Evolutionary conservation across 805 yeast species (phyloP).

Genomic region (Lachancea sp.): DNA sequence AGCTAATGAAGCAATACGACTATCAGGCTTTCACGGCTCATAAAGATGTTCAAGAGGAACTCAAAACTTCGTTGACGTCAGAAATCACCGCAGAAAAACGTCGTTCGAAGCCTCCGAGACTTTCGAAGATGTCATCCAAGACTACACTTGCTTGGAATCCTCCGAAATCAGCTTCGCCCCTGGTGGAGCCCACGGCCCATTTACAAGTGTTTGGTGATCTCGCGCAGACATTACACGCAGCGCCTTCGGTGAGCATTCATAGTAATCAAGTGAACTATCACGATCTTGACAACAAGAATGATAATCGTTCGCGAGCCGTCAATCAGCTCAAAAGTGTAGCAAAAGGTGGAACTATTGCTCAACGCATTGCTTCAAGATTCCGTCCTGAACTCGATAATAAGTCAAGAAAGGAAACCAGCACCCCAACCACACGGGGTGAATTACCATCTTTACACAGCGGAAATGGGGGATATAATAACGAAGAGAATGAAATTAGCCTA

Average conservation of each 20-base stretch:
- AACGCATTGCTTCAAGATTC: slow-evolving; percentile 19
- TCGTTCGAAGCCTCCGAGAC: neutral
- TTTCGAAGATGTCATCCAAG: neutral
- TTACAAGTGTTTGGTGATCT: slow-evolving; percentile 22
- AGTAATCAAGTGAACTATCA: neutral
- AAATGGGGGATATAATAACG: neutral
- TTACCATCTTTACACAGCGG: neutral
- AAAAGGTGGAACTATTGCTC: slow-evolving; percentile 22
- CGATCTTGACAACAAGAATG: slow-evolving; percentile 9
- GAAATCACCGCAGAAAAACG: neutral
- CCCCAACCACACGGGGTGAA: neutral
- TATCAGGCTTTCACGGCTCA: slow-evolving; percentile 39
- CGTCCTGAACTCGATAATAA: slow-evolving; percentile 14
- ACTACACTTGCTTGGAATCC: slow-evolving; percentile 21
- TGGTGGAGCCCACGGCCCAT: slow-evolving; percentile 20
- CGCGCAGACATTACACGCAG: slow-evolving; percentile 1
- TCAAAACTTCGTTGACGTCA: neutral
- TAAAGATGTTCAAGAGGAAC: neutral
- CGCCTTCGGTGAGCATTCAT: neutral
- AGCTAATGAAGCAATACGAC: slow-evolving; percentile 68
- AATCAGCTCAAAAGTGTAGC: slow-evolving; percentile 23
- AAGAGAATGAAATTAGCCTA: neutral
- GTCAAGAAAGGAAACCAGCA: neutral
- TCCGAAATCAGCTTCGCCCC: slow-evolving; percentile 23
- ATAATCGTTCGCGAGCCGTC: slow-evolving; percentile 21